Base-by-base conservation (phyloP, 768 basidiomycete genomes). In the Agaricus sinodeliciosus region DNA sequence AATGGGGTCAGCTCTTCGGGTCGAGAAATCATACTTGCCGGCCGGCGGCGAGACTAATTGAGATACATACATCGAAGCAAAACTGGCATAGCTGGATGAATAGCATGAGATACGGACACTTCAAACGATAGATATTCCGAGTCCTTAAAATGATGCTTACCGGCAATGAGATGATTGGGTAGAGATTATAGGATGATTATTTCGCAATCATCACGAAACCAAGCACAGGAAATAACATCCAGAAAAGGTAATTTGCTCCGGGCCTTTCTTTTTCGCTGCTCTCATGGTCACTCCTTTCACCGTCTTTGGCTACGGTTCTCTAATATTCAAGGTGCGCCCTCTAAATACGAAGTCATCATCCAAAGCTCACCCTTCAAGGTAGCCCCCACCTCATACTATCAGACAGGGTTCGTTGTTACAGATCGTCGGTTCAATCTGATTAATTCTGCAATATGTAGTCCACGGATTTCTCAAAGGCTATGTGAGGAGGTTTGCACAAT, bases 281-380 rank as follows among this genome's bases (percentile, higher is more conserved):
- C 28, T 43, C 47, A 54, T 54, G 52, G 52, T 48, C 52, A 40
- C 45, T 54, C 45, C 37, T 19, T 93, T 85, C 63, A 74, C 89
- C 48, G 87, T 95, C 11, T 96, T 95, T 59, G 92, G 92, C 27
- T 96, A 96, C 59, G 93, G 93, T 9, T 93, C 90, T 5, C 76
- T 96, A 37, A 94, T 95, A 53, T 95, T 88, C 78, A 94, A 92
- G 79, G 92, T 85, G 62, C 28, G 55, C 11, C 31, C 11, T 54
- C 34, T 45, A 26, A 8, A 26, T 27, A 45, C 18, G 19, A 53
- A 15, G 2, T 22, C 31, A 44, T 35, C 12, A 6, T 9, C 39
- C 34, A 27, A 40, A 13, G 36, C 15, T 8, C 22, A 46, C 39
- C 18, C 9, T 11, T 35, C 39, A 34, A 19, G 47, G 13, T 56